These are phyloP conservation scores for Saturnispora sanitii DNA, from an alignment of 805 yeast genomes.

Conservation along the genomic window DNA sequence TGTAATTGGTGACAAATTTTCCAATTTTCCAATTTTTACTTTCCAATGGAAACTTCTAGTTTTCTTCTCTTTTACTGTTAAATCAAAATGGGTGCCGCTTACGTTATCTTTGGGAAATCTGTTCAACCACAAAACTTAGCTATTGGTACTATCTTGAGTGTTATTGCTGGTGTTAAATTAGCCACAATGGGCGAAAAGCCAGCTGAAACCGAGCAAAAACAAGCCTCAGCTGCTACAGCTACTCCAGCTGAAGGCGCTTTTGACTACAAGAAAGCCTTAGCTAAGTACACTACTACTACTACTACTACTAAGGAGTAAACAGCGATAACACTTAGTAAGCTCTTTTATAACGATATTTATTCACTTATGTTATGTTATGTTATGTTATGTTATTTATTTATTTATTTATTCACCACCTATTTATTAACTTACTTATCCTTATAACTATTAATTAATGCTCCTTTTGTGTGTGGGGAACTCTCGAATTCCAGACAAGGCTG, in stretches of 20 bases:
- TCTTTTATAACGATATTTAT: too few species aligned
- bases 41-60: background rate
- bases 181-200: slow-evolving; percentile 15
- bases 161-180: slow-evolving; percentile 38
- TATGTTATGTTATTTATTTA: too few species aligned
- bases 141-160: slow-evolving; percentile 64
- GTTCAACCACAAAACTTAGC: slow-evolving; percentile 81
- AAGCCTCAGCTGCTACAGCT: slow-evolving; percentile 11
- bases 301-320: background rate
- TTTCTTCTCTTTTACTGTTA: background rate
- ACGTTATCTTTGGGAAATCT: slow-evolving; percentile 73
- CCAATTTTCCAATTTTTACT: background rate
- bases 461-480: slow-evolving; percentile 81
- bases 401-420: too few species aligned
- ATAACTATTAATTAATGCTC: slow-evolving; percentile 36
- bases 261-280: slow-evolving; percentile 24
- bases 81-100: slow-evolving; percentile 64
- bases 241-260: slow-evolving; percentile 18
- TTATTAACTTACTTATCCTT: too few species aligned
- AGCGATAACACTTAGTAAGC: background rate
- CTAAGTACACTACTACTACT: background rate
- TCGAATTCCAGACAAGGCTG: slow-evolving; percentile 79
- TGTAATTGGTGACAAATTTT: background rate
- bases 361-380: background rate
- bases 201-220: slow-evolving; percentile 38